Evolutionary conservation across 192 early-diverging fungal genomes (phyloP).

Genomic region (Allomyces arbusculus): DNA sequence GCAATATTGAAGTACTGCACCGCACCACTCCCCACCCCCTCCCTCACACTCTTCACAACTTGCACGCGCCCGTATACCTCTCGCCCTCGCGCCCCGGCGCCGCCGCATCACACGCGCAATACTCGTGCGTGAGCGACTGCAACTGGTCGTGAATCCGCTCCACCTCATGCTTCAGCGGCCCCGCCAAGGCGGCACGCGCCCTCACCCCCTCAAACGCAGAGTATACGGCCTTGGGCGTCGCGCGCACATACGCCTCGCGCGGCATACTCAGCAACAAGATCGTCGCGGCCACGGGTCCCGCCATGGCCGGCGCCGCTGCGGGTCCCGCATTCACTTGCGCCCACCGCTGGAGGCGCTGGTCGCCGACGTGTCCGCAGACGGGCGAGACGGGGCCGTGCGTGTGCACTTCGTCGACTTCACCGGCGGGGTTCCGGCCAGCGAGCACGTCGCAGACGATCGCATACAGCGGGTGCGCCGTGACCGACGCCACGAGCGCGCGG

Average conservation of each 20-base stretch:
- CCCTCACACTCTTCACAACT: too few species aligned
- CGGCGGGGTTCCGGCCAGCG: not conserved
- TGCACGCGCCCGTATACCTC: too few species aligned
- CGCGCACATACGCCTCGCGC: not conserved
- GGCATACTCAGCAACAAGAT: not conserved
- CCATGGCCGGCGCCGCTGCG: too few species aligned
- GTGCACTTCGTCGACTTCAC: too few species aligned
- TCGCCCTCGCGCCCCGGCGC: too few species aligned
- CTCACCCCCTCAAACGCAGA: not conserved
- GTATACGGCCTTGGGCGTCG: not conserved
- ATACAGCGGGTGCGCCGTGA: not conserved
- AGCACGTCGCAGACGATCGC: not conserved
- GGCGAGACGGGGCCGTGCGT: too few species aligned
- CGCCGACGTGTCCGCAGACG: too few species aligned
- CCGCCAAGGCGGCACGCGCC: not conserved
- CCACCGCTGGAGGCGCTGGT: too few species aligned
- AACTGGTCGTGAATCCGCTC: not conserved
- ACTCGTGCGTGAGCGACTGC: not conserved
- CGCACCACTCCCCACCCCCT: too few species aligned
- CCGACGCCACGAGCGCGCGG: not conserved
- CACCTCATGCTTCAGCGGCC: not conserved
- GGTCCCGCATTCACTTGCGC: too few species aligned
- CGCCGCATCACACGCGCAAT: not conserved
- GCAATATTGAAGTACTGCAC: too few species aligned
- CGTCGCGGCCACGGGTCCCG: not conserved